Evolutionary conservation across 345 rosid species (phyloP), one percentile per base, ranked within the genome.

Genomic region (Salix suchowensis): DNA sequence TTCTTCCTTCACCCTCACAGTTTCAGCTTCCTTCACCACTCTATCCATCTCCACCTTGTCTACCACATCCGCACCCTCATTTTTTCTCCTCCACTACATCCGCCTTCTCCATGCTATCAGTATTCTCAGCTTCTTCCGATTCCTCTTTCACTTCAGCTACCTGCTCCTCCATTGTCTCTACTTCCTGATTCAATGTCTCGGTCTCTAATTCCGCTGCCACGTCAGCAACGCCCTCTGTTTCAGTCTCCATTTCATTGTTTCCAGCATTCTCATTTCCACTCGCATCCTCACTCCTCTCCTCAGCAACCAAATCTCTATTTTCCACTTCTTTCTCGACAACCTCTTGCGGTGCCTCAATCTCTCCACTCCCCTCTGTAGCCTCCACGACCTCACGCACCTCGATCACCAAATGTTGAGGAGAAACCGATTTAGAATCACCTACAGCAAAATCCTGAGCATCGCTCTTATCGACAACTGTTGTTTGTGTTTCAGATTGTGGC

Each of bases 11-110:
- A 23, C 74, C 42, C 11, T 71, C 36, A 19, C 50, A 26, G 23
- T 71, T 21, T 62, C 81, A 39, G 34, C 52, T 13, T 70, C 78
- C 70, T 62, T 72, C 62, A 68, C 82, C 83, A 80, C 65, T 19
- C 74, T 19, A 32, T 10, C 48, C 30, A 37, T 60, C 62, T 60
- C 73, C 74, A 46, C 79, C 21, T 36, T 61, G 67, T 74, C 82
- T 69, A 58, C 74, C 36, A 65, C 39, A 19, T 16, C 65, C 8
- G 8, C 60, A 26, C 1, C 37, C 34, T 16, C 77, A 11, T 23
- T 58, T 9, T 9, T 66, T 75, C 70, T 67, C 74, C 55, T 68
- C 83, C 84, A 80, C 61, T 19, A 70, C 68, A 65, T 37, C 48
- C 11, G 24, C 24, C 62, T 66, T 71, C 74, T 48, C 79, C 21